Percentiles rank a stretch among this genome's conserved stretches.
phyloP scores from a whole-genome alignment of 202 grass and related monocot species.

The Musa balbisiana region DNA sequence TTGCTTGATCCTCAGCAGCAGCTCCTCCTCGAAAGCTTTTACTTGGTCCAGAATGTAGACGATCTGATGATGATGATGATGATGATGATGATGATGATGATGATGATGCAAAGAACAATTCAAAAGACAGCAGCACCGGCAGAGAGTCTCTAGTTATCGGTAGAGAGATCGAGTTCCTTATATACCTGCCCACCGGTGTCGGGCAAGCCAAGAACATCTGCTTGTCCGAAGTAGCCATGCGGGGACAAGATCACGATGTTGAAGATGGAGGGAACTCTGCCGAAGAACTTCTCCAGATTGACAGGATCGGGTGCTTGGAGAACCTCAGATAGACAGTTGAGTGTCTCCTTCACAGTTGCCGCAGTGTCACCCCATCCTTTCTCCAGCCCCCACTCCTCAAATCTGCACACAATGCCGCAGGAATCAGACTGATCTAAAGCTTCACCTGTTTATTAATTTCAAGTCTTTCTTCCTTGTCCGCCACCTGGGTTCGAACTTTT shows the following conservation, averaged over 20 bases:
- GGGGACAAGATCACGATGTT: conserved; percentile 76
- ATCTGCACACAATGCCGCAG: conserved; percentile 31
- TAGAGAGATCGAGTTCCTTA: too few species aligned
- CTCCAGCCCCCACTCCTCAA: conserved; percentile 91
- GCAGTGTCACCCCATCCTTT: conserved; percentile 92
- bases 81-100: conserved; percentile 23
- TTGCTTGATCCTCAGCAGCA: conserved; percentile 75
- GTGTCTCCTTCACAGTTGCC: conserved; percentile 64
- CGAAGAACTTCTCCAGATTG: conserved; percentile 87
- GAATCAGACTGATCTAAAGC: background rate
- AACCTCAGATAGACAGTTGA: conserved; percentile 86
- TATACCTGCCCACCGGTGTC: conserved; percentile 88
- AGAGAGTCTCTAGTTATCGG: too few species aligned
- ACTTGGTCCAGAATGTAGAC: conserved; percentile 98
- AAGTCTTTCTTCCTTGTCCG: conserved; percentile 1
- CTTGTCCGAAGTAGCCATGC: conserved; percentile 96
- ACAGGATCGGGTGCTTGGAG: conserved; percentile 89
- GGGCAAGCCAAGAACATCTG: conserved; percentile 88
- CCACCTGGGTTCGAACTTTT: conserved; percentile 81
- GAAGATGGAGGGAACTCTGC: conserved; percentile 67
- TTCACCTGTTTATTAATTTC: background rate
- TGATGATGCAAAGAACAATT: conserved; percentile 8
- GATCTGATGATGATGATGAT: conserved; percentile 29
- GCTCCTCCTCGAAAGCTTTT: conserved; percentile 81
- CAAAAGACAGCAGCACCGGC: background rate